These are phyloP conservation scores for Boletus coccyginus DNA, from an alignment of 768 basidiomycete genomes.

Conservation along the genomic window DNA sequence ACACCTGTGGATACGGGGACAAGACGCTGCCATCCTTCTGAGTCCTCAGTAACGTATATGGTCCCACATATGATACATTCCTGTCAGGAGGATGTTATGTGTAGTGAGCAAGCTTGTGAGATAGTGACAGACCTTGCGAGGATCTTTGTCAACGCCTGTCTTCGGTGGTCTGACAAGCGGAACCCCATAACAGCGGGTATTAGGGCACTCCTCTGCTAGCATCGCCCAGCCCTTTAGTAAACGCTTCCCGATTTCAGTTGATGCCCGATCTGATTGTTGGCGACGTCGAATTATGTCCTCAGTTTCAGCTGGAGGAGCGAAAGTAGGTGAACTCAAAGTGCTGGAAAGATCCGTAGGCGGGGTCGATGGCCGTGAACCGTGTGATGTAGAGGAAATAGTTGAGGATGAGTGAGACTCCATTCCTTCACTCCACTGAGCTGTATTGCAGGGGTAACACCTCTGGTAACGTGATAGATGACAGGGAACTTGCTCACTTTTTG, in stretches of 20 bases:
- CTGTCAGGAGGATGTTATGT: conserved; percentile 34
- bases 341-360: conserved; percentile 76
- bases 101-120: background rate
- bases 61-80: conserved; percentile 76
- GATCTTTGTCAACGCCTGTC: conserved; percentile 55
- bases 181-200: conserved; percentile 65
- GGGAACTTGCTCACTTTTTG: conserved; percentile 29
- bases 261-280: conserved; percentile 79
- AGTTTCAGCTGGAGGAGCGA: conserved; percentile 62
- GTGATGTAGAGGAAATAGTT: conserved; percentile 48
- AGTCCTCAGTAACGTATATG: conserved; percentile 58
- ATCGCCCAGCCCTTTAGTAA: conserved; percentile 85
- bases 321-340: conserved; percentile 56
- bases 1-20: conserved; percentile 27
- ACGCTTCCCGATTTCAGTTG: conserved; percentile 73
- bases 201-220: conserved; percentile 84
- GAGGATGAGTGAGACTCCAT: conserved; percentile 34
- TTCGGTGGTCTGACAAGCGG: conserved; percentile 83
- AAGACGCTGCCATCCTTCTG: conserved; percentile 47
- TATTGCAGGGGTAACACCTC: conserved; percentile 6
- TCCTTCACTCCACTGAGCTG: conserved; percentile 18
- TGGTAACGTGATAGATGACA: background rate
- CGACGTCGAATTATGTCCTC: conserved; percentile 65
- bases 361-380: conserved; percentile 63
- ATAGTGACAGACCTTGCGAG: conserved; percentile 52